These are phyloP conservation scores for Exidia glandulosa DNA, from an alignment of 768 basidiomycete genomes.

Conservation along the genomic window DNA sequence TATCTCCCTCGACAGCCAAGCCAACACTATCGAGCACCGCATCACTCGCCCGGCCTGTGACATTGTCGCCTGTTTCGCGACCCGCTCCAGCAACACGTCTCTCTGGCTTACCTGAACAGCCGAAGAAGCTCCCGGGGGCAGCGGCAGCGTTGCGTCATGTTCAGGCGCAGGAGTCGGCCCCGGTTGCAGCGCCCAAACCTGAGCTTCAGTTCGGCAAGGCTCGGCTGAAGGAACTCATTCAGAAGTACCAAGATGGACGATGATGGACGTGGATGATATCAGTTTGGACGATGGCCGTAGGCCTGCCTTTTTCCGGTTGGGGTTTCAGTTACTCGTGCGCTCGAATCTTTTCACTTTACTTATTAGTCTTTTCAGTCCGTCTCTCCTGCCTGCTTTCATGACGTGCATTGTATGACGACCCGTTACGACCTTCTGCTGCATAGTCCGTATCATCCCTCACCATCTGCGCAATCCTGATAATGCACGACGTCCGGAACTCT, in stretches of 20 bases:
- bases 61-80: conserved; percentile 5
- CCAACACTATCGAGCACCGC: conserved; percentile 69
- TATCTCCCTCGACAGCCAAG: conserved; percentile 62
- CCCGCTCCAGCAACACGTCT: not conserved
- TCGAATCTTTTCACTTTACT: not conserved
- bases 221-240: conserved; percentile 63
- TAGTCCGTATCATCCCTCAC: too few species aligned
- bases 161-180: not conserved
- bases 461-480: too few species aligned
- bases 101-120: conserved; percentile 1
- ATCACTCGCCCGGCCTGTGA: conserved; percentile 47
- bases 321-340: not conserved
- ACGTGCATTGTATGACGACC: not conserved
- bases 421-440: not conserved
- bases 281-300: not conserved
- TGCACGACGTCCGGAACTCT: too few species aligned
- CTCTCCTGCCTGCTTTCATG: not conserved
- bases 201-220: conserved; percentile 71
- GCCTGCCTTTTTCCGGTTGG: not conserved
- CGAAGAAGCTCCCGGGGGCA: not conserved
- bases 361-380: not conserved
- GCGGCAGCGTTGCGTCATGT: not conserved
- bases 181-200: conserved; percentile 6
- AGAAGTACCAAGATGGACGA: conserved; percentile 50
- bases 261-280: not conserved